phyloP scores from a whole-genome alignment of 1,284 basidiomycete genomes.

The Sporisorium graminicola region DNA sequence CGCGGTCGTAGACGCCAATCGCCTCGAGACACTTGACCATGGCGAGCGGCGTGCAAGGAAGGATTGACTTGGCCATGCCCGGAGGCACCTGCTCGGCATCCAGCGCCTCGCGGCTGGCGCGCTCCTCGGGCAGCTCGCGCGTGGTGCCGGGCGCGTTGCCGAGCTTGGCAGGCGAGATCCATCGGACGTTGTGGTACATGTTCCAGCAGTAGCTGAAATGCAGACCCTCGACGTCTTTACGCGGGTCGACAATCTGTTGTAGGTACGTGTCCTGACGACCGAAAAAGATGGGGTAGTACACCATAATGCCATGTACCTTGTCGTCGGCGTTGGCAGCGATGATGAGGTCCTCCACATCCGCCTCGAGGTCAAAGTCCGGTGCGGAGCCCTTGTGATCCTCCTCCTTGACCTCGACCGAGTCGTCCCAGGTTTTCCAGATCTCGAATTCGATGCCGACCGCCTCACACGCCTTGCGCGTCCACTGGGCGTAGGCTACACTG shows the following conservation, averaged over 20 bases:
- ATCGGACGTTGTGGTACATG: constrained; percentile 70
- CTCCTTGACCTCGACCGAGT: constrained; percentile 66
- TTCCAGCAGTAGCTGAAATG: constrained; percentile 76
- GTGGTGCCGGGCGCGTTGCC: constrained; percentile 67
- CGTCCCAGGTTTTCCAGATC: constrained; percentile 69
- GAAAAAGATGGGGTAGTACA: constrained; percentile 72
- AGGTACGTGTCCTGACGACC: constrained; percentile 88
- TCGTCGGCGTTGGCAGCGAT: constrained; percentile 81
- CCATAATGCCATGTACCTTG: constrained; percentile 94
- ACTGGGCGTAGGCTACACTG: constrained; percentile 90
- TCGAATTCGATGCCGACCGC: constrained; percentile 89
- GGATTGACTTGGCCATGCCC: constrained; percentile 89
- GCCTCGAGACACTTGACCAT: constrained; percentile 92
- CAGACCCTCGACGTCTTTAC: constrained; percentile 97
- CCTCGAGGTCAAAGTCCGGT: constrained; percentile 84
- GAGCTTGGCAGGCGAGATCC: constrained; percentile 64
- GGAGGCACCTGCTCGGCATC: constrained; percentile 72
- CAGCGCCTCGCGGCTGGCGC: constrained; percentile 41
- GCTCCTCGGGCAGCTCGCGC: constrained; percentile 53
- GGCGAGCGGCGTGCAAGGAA: constrained; percentile 95
- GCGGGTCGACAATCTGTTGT: constrained; percentile 91
- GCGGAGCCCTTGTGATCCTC: constrained; percentile 77
- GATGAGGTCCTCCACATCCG: constrained; percentile 69
- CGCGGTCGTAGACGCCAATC: constrained; percentile 89
- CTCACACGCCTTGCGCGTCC: constrained; percentile 90